phyloP scores from a whole-genome alignment of 2,329 filamentous ascomycete species.

The Magnaporthiopsis poae region DNA sequence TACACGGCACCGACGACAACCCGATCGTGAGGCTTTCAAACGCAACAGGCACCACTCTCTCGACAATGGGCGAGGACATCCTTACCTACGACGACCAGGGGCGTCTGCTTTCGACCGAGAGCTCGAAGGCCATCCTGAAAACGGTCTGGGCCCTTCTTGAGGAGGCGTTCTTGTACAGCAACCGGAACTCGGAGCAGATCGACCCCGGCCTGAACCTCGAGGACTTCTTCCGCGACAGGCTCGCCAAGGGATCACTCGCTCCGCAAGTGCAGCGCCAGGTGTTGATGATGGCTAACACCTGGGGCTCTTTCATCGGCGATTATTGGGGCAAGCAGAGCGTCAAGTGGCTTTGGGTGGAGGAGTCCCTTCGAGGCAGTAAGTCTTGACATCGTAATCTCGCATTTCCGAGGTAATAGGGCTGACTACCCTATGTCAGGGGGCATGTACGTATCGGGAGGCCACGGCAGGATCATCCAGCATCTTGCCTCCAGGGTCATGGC shows the following conservation, averaged over 20 bases:
- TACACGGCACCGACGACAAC: slow-evolving; percentile 38
- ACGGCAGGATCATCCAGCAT: neutral
- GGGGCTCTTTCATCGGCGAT: slow-evolving; percentile 43
- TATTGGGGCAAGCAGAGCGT: slow-evolving; percentile 34
- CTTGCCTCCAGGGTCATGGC: neutral
- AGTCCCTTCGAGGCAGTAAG: slow-evolving; percentile 11
- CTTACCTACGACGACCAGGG: neutral
- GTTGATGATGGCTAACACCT: slow-evolving; percentile 16
- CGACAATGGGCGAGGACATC: slow-evolving; percentile 4
- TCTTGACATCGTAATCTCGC: too few species aligned
- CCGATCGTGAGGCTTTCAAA: slow-evolving; percentile 44
- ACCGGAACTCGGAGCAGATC: neutral
- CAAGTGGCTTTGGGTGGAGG: slow-evolving; percentile 47
- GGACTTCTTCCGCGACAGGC: slow-evolving; percentile 40
- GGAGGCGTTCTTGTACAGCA: neutral
- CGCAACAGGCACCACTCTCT: slow-evolving; percentile 38
- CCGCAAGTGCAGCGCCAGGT: slow-evolving; percentile 32
- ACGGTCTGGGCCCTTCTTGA: slow-evolving; percentile 32
- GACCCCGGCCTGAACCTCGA: slow-evolving; percentile 26
- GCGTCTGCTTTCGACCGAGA: slow-evolving; percentile 2
- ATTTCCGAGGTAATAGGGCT: neutral
- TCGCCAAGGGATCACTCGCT: slow-evolving; percentile 35
- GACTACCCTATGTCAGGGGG: neutral
- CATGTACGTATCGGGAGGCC: slow-evolving; percentile 2
- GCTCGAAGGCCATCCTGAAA: slow-evolving; percentile 3